A percentile compares a stretch with the other conserved stretches of the same genome.
Conservation (phyloP, 2,329 filamentous ascomycete species). For the Calonectria ilicicola region DNA sequence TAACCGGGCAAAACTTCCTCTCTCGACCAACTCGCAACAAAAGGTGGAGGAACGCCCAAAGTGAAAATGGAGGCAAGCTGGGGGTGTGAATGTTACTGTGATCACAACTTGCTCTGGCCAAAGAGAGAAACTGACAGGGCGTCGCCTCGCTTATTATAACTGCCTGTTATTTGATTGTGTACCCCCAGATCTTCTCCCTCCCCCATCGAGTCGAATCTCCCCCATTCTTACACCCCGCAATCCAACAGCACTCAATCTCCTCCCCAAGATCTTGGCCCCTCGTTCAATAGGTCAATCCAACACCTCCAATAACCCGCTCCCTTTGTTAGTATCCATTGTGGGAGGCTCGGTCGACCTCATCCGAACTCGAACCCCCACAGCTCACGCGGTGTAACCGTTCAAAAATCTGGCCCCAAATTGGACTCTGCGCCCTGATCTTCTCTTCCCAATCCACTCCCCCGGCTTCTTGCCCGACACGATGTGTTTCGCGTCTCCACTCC, state of each 20-base stretch:
- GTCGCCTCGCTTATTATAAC: conserved; percentile 13
- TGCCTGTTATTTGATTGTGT: neutral
- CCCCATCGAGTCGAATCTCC: conserved; percentile 8
- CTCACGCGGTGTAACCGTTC: neutral
- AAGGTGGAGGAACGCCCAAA: neutral
- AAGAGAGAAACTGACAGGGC: neutral
- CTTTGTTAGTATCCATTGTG: neutral
- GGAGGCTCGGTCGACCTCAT: conserved; percentile 12
- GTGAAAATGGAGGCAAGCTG: neutral
- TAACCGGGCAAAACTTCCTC: neutral
- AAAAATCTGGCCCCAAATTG: neutral
- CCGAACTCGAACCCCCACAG: conserved; percentile 17
- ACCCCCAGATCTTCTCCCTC: conserved; percentile 21
- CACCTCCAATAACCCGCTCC: neutral
- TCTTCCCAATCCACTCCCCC: neutral
- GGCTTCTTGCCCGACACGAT: neutral
- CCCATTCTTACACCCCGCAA: conserved; percentile 26
- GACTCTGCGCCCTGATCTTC: neutral
- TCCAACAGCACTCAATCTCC: conserved; percentile 6
- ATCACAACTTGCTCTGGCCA: neutral
- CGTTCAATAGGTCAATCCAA: neutral
- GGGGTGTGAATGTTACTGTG: neutral
- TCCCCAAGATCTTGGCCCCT: conserved; percentile 9
- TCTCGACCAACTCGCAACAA: neutral
- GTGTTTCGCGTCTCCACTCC: neutral